Evolutionary conservation across 192 early-diverging fungal species (phyloP), one percentile per base, ranked within the genome.

Genomic region (Kickxella alabastrina): DNA sequence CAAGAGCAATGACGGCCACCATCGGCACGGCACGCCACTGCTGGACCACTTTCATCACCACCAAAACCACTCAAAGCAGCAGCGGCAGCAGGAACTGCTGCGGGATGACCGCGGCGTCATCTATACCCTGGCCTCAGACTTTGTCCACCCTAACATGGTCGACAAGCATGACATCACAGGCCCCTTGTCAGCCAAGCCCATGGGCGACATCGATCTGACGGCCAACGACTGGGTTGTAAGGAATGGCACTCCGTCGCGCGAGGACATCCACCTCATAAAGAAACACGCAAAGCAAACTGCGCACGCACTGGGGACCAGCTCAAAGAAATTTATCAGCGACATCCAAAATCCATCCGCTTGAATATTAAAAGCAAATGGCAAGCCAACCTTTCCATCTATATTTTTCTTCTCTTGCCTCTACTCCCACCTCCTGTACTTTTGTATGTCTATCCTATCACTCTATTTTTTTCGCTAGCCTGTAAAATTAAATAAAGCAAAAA

Each of bases 191-290:
- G 58, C 62, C 1, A 28, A 38, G 27, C 54, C 50, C 15, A 74
- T 74, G 70, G 63, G 63, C 32, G 26, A 40, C 17, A 14, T 74
- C 27, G 70, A 74, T 18, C 36, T 74, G 12, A 74, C 70, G 12
- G 70, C 70, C 5, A 66, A 59, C 47, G 63, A 66, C 55, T 54
- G 44, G 41, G 59, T 74, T 8, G 43, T 40, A 29, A 57, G 53
- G 46, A 54, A 45, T 31, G 41, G 54, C 31, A 40, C 51, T 17
- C 70, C 59, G 17, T 74, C 70, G n/a, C 25, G 22, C 24, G 10
- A 53, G 19, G 70, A 74, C 47, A 15, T 66, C n/a, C 49, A 45
- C 25, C 6, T 26, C 27, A 44, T 74, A 6, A 57, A 59, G 21
- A 58, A 55, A 35, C 63, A 62, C 32, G 29, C 47, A 25, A 62